Base-by-base conservation (phyloP, 257 asterid species). In the Penstemon eatonii region DNA sequence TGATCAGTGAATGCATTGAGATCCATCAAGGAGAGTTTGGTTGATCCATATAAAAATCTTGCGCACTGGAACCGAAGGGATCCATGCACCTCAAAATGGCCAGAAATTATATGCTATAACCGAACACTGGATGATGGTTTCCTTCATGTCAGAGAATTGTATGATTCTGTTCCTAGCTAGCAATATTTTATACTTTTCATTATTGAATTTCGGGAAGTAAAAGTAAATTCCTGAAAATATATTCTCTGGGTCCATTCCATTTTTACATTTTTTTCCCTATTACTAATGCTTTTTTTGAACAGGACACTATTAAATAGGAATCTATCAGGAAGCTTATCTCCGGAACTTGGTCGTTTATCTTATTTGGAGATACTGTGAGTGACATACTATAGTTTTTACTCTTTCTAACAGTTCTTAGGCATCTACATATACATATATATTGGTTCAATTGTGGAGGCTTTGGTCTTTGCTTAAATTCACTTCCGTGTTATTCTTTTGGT, bases 71-170 rank as follows among this genome's bases (percentile, higher is more conserved):
- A 67, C 15, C 60, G 66, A 19, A 90, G 95, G 63, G 96, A 89
- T 80, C 94, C 96, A 43, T 89, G 98, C 68, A 73, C 64, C 67
- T 77, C 90, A 66, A 75, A 79, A 49, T 87, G 96, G 96, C 80
- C 88, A 2, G 94, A 93, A 60, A 76, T 86, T 65, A 53, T 83
- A 56, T 92, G 98, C 88, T 68, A 79, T 66, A 87, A 84, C 76
- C 49, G 56, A 40, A 71, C 91, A 13, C 64, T 80, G 66, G 63
- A 39, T 43, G 96, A 92, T 76, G 84, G 83, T 39, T 84, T 78
- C 75, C 75, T 86, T 73, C 98, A 92, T 72, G 80, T 92, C 49
- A 65, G 52, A 56, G 96, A 89, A 82, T 68, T 92, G 98, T 92
- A 89, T 49, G 96, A 54, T 73, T 75, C 69, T 64, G 11, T 19